Conservation (phyloP, 306 rosid genomes). For the Quillaja saponaria region DNA sequence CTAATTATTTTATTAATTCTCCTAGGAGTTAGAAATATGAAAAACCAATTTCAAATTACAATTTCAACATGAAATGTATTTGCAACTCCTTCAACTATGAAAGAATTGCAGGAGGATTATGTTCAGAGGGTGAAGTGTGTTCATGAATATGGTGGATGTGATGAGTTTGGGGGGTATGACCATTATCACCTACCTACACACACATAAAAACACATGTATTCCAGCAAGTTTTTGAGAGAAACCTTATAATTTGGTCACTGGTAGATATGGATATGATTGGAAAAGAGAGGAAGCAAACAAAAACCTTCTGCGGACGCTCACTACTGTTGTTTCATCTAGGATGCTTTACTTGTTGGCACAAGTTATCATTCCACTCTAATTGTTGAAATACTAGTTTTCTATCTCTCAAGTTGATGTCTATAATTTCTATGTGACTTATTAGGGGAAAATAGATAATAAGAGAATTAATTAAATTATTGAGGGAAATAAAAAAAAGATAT, state of each 20-base stretch:
- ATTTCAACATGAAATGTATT: conserved; percentile 4
- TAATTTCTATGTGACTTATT: too few relatives aligned
- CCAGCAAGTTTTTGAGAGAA: conserved; percentile 14
- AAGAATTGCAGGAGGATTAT: conserved; percentile 81
- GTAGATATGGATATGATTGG: conserved; percentile 84
- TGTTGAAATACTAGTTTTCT: conserved; percentile 17
- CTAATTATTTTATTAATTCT: too few relatives aligned
- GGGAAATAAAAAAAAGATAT: too few relatives aligned
- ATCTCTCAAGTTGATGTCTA: conserved; percentile 9
- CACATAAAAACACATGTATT: conserved; percentile 7
- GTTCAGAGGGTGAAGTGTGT: conserved; percentile 83
- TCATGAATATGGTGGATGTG: conserved; percentile 90
- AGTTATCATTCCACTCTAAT: too few relatives aligned
- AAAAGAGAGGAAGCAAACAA: conserved; percentile 89
- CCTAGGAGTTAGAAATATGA: too few relatives aligned
- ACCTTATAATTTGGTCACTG: conserved; percentile 19
- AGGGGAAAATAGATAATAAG: too few relatives aligned
- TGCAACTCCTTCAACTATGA: conserved; percentile 82
- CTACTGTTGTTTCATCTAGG: conserved; percentile 90
- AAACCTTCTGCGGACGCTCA: conserved; percentile 88
- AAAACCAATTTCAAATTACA: too few relatives aligned
- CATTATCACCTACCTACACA: conserved; percentile 18
- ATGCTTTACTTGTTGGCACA: conserved; percentile 87
- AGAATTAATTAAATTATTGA: too few relatives aligned
- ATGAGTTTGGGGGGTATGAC: conserved; percentile 83